Evolutionary conservation across 768 basidiomycete species (phyloP).

Genomic region (Chalciporus piperatus): DNA sequence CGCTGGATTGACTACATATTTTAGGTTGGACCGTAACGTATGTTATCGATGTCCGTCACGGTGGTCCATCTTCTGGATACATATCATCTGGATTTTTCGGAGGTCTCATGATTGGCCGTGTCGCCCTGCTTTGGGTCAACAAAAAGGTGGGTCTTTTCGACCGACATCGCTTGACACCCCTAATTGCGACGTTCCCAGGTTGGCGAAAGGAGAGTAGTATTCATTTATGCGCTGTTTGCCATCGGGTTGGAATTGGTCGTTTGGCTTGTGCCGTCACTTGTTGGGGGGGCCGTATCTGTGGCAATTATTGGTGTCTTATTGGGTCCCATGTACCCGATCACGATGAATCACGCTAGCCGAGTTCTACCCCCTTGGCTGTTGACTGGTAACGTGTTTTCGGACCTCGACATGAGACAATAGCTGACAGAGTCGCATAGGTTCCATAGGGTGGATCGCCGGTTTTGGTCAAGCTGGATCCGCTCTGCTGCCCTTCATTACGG

Average conservation of each 20-base stretch:
- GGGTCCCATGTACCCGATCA: conserved; percentile 52
- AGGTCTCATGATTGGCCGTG: conserved; percentile 60
- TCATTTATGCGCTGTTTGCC: conserved; percentile 49
- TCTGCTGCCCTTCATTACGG: conserved; percentile 69
- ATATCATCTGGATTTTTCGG: conserved; percentile 58
- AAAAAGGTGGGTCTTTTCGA: conserved; percentile 35
- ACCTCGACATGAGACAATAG: not conserved
- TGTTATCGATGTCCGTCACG: conserved; percentile 40
- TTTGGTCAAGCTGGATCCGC: conserved; percentile 74
- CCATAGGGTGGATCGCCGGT: conserved; percentile 67
- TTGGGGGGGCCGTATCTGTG: conserved; percentile 54
- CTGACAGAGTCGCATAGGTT: conserved; percentile 30
- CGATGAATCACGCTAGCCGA: conserved; percentile 66
- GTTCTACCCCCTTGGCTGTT: conserved; percentile 72
- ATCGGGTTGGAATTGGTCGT: conserved; percentile 56
- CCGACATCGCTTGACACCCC: not conserved
- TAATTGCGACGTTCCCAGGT: conserved; percentile 31
- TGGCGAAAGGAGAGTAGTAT: conserved; percentile 53
- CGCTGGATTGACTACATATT: not conserved
- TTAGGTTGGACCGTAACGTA: conserved; percentile 73
- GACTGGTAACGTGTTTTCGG: conserved; percentile 31
- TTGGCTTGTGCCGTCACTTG: conserved; percentile 55
- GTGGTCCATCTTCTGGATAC: conserved; percentile 45
- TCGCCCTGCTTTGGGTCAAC: conserved; percentile 56
- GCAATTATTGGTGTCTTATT: conserved; percentile 53